These are phyloP conservation scores for Tulasnella sp. DNA, from an alignment of 768 basidiomycete genomes.

Conservation along the genomic window DNA sequence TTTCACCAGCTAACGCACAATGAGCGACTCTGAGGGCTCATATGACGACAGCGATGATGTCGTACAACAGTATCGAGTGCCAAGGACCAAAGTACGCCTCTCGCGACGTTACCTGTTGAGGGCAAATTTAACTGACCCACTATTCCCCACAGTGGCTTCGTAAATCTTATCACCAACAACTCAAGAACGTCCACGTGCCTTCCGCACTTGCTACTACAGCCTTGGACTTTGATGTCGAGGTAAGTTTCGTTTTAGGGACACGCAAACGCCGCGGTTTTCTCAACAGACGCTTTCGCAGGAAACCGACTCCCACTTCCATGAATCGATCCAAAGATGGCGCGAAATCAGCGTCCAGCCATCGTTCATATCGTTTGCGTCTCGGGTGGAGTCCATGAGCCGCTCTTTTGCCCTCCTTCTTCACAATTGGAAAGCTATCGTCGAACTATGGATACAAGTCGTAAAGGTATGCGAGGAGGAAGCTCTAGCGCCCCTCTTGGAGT, in stretches of 20 bases:
- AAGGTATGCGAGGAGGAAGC: slow-evolving; percentile 67
- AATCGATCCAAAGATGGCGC: slow-evolving; percentile 67
- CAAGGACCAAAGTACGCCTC: neutral
- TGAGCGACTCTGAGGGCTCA: slow-evolving; percentile 9
- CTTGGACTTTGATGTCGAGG: slow-evolving; percentile 60
- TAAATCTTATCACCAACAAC: slow-evolving; percentile 60
- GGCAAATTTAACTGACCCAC: neutral
- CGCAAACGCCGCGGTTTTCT: neutral
- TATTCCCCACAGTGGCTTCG: neutral
- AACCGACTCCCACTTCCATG: slow-evolving; percentile 72
- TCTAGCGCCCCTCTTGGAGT: slow-evolving; percentile 72
- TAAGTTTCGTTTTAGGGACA: slow-evolving; percentile 30
- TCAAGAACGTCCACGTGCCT: slow-evolving; percentile 70
- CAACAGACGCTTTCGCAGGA: slow-evolving; percentile 47
- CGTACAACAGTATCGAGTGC: neutral
- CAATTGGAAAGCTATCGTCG: slow-evolving; percentile 67
- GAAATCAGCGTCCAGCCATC: slow-evolving; percentile 75
- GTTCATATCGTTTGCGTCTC: slow-evolving; percentile 66
- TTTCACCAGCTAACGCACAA: neutral
- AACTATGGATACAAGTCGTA: slow-evolving; percentile 60
- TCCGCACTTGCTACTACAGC: slow-evolving; percentile 53
- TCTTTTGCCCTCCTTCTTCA: slow-evolving; percentile 80
- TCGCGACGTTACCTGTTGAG: neutral
- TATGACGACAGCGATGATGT: neutral
- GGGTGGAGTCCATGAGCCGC: slow-evolving; percentile 57